These are phyloP conservation scores for Primulina eburnea DNA, from an alignment of 257 asterid species.

Conservation along the genomic window DNA sequence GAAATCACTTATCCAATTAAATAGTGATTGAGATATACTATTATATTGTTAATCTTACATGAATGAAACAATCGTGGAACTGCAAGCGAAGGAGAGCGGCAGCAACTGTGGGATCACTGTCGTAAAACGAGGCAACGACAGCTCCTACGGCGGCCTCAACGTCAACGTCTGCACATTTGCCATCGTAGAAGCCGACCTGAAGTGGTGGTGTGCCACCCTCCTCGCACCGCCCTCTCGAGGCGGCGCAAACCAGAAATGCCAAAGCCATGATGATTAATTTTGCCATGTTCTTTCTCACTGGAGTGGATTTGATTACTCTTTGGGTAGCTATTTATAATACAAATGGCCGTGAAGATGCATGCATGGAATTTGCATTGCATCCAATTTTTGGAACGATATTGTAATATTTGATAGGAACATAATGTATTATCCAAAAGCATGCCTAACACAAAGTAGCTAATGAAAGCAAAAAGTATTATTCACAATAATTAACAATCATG, in stretches of 20 bases:
- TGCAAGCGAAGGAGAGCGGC: slow-evolving; percentile 65
- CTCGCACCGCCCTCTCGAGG: neutral
- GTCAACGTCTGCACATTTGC: slow-evolving; percentile 35
- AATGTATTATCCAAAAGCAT: no score
- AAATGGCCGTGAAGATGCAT: no score
- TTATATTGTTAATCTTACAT: slow-evolving; percentile 29
- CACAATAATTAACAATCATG: no score
- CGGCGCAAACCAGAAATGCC: slow-evolving; percentile 13
- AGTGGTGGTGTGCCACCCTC: slow-evolving; percentile 19
- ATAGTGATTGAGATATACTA: no score
- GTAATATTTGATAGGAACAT: no score
- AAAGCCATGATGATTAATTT: slow-evolving; percentile 10
- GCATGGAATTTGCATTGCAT: no score
- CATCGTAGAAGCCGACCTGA: slow-evolving; percentile 37
- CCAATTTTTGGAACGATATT: no score
- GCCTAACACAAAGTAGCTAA: no score
- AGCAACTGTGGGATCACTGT: slow-evolving; percentile 30
- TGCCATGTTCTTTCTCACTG: neutral
- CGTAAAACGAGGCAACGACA: slow-evolving; percentile 21
- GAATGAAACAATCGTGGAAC: slow-evolving; percentile 60
- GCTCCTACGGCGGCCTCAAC: slow-evolving; percentile 34
- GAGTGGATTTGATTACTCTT: no score
- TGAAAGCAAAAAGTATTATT: no score
- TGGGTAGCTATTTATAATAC: no score
- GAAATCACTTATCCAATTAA: no score